These are phyloP conservation scores for Coemansia sp. DNA, from an alignment of 192 early-diverging fungal species.

Conservation along the genomic window DNA sequence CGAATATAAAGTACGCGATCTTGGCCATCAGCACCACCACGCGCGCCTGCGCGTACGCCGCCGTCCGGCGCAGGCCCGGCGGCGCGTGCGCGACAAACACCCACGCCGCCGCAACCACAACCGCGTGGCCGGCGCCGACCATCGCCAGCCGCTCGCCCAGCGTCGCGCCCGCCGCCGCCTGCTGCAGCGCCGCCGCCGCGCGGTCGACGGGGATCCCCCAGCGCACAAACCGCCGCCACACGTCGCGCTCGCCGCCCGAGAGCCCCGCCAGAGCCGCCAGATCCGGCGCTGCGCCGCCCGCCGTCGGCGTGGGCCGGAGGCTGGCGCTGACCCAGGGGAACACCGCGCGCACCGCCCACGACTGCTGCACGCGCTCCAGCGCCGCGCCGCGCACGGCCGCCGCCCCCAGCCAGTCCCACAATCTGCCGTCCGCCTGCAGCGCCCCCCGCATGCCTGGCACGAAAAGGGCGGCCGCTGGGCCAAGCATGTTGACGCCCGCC, in stretches of 20 bases:
- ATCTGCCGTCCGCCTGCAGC: constrained; percentile 6
- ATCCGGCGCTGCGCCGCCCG: neutral
- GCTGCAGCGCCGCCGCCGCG: constrained; percentile 27
- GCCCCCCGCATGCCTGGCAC: constrained; percentile 13
- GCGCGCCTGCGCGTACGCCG: constrained; percentile 33
- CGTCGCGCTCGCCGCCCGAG: constrained; percentile 20
- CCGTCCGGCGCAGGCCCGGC: constrained; percentile 12
- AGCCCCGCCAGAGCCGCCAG: neutral
- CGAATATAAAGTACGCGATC: constrained; percentile 79
- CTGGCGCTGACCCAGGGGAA: constrained; percentile 29
- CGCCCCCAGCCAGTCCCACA: constrained; percentile 29
- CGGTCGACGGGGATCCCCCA: constrained; percentile 58
- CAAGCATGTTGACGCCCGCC: constrained; percentile 10
- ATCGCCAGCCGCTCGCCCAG: constrained; percentile 45
- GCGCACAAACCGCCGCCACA: constrained; percentile 42
- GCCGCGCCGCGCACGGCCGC: constrained; percentile 12
- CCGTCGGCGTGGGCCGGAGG: neutral
- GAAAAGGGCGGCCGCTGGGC: constrained; percentile 1
- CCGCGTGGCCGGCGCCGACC: constrained; percentile 41
- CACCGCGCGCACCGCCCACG: constrained; percentile 27
- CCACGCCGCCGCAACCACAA: constrained; percentile 56
- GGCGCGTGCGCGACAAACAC: constrained; percentile 45
- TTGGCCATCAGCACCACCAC: constrained; percentile 50
- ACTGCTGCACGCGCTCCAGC: constrained; percentile 22
- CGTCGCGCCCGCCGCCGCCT: constrained; percentile 17